phyloP scores from a whole-genome alignment of 805 yeast species.

The Spathaspora boniae region DNA sequence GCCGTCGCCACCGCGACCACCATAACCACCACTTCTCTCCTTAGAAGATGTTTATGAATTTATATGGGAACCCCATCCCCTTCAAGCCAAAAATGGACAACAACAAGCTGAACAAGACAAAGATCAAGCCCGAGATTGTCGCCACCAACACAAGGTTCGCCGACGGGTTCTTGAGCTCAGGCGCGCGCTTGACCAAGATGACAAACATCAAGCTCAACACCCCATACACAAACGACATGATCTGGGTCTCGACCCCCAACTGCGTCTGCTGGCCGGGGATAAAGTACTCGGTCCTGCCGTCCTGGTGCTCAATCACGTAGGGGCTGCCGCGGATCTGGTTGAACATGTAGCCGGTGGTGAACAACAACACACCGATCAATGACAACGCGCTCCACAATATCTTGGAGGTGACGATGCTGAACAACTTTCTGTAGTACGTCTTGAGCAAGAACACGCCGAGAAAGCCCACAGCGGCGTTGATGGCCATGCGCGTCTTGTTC shows the following conservation, averaged over 20 bases:
- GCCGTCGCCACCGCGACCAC: background rate
- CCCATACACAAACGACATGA: slow-evolving; percentile 72
- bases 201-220: slow-evolving; percentile 58
- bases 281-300: slow-evolving; percentile 38
- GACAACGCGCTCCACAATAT: slow-evolving; percentile 71
- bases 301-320: slow-evolving; percentile 47
- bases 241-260: slow-evolving; percentile 85
- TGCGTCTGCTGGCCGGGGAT: slow-evolving; percentile 69
- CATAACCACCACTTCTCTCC: background rate
- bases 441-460: slow-evolving; percentile 22
- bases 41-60: slow-evolving; percentile 27
- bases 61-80: slow-evolving; percentile 74
- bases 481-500: slow-evolving; percentile 30
- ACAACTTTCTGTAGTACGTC: slow-evolving; percentile 29
- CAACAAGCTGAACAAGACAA: slow-evolving; percentile 60
- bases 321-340: slow-evolving; percentile 76
- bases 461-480: slow-evolving; percentile 24
- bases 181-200: slow-evolving; percentile 55
- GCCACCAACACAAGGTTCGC: slow-evolving; percentile 49
- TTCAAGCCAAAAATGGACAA: slow-evolving; percentile 67
- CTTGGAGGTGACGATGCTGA: slow-evolving; percentile 44
- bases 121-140: slow-evolving; percentile 41
- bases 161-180: slow-evolving; percentile 41
- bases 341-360: slow-evolving; percentile 91
- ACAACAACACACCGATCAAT: slow-evolving; percentile 61